Base-by-base conservation (phyloP, 306 rosid genomes). In the Vigna angularis region DNA sequence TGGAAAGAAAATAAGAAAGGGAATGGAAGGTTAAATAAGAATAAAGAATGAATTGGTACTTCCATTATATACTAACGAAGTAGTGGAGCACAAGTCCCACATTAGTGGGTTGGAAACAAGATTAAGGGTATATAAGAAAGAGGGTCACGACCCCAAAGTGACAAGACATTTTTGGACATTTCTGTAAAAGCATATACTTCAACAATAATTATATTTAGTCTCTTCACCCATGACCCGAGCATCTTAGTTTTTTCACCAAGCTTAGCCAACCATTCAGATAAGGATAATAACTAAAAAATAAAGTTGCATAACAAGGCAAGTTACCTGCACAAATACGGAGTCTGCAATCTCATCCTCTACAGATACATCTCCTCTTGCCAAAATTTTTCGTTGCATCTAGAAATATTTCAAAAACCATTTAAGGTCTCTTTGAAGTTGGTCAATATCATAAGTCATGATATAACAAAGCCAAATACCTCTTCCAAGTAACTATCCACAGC, bases 301-400 rank as follows among this genome's bases (percentile, higher is more conserved):
- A 64, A 74, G 51, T 55, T 58, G 18, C 68, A 75, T 67, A 14
- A 70, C 9, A 78, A 79, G 55, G 11, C 48, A 52, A 63, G 17
- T 65, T 86, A 92, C 95, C 97, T 94, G 89, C 50, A 86, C 81
- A 80, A 94, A 90, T 48, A 92, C 93, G 8, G 81, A 77, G 79
- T 92, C 98, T 12, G 96, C 96, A 78, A 88, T 92, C 83, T 92
- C 94, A 51, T 94, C 97, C 87, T 94, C 97, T 7, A 72, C 86
- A 3, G 97, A 79, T 55, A 87, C 58, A 66, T 88, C 95, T 42
- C 91, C 95, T 81, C 98, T 84, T 0, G 86, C 81, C 72, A 73
- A 72, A 51, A 88, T 81, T 77, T 86, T 89, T 83, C 64, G 86
- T 80, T 92, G 94, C 83, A 89, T 65, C 97, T 92, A 76, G 12